A percentile compares a stretch with the other conserved stretches of the same genome.
phyloP scores from a whole-genome alignment of 768 basidiomycete genomes.

The Suillus decipiens region DNA sequence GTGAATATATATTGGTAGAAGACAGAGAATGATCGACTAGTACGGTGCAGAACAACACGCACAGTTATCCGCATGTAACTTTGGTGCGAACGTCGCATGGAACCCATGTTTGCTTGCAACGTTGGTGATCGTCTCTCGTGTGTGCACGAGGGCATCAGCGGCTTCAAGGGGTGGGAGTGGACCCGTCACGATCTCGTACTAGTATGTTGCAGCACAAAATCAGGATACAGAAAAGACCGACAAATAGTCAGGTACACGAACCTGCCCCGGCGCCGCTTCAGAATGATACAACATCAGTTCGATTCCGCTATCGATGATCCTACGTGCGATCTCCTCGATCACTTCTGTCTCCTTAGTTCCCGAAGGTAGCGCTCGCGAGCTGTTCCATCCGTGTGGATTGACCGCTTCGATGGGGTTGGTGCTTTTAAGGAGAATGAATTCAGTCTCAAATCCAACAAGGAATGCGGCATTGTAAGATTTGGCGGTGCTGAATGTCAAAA shows the following conservation, averaged over 20 bases:
- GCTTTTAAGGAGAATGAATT: slow-evolving; percentile 65
- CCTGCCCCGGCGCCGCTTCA: slow-evolving; percentile 73
- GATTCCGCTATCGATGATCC: slow-evolving; percentile 49
- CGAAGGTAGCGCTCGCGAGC: slow-evolving; percentile 36
- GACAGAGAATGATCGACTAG: too few relatives aligned
- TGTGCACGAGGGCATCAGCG: slow-evolving; percentile 66
- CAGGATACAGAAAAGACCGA: neutral
- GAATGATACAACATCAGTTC: slow-evolving; percentile 70
- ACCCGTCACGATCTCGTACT: slow-evolving; percentile 72
- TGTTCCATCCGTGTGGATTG: slow-evolving; percentile 50
- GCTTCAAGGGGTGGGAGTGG: slow-evolving; percentile 66
- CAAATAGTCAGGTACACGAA: slow-evolving; percentile 20
- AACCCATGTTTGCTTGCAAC: slow-evolving; percentile 64
- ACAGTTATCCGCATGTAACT: slow-evolving; percentile 46
- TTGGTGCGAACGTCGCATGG: slow-evolving; percentile 66
- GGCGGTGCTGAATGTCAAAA: slow-evolving; percentile 32
- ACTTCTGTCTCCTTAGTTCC: slow-evolving; percentile 49
- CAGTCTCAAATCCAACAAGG: slow-evolving; percentile 68
- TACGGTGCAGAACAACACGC: neutral
- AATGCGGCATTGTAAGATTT: slow-evolving; percentile 44
- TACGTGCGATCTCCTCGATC: slow-evolving; percentile 60
- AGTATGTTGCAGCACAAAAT: neutral
- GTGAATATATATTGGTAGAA: slow-evolving; percentile 1
- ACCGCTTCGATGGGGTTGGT: slow-evolving; percentile 47
- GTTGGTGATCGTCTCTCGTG: slow-evolving; percentile 67